phyloP scores from a whole-genome alignment of 257 asterid genomes.

The Nicotiana sylvestris region DNA sequence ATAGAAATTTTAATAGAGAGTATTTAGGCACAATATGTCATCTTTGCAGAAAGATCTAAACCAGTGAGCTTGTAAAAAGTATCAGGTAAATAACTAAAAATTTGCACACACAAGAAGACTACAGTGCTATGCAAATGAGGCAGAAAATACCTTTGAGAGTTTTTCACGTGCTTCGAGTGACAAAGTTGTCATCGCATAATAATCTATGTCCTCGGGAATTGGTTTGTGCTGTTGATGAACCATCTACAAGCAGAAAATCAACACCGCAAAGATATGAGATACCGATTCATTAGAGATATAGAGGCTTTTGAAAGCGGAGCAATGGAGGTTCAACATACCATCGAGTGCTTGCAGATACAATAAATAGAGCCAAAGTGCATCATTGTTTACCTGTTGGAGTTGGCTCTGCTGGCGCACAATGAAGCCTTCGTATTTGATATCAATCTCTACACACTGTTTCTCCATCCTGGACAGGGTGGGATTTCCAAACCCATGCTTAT shows the following conservation, averaged over 20 bases:
- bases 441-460: conserved; percentile 88
- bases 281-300: neutral
- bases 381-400: conserved; percentile 71
- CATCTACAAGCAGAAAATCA: conserved; percentile 54
- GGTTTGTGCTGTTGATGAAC: conserved; percentile 75
- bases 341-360: neutral
- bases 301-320: neutral
- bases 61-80: neutral
- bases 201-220: conserved; percentile 77
- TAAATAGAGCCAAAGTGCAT: neutral
- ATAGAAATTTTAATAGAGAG: neutral
- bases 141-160: conserved; percentile 69
- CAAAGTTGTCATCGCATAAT: conserved; percentile 67
- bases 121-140: neutral
- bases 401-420: conserved; percentile 82
- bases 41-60: neutral
- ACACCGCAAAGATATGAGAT: neutral
- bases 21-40: neutral
- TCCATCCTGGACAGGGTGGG: conserved; percentile 60
- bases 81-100: neutral
- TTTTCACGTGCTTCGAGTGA: conserved; percentile 94
- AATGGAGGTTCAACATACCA: neutral
- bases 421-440: conserved; percentile 93
- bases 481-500: conserved; percentile 92
- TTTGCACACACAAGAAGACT: neutral